Conservation (phyloP, 1,139 yeast genomes). For the Sugiyamaella sp. region DNA sequence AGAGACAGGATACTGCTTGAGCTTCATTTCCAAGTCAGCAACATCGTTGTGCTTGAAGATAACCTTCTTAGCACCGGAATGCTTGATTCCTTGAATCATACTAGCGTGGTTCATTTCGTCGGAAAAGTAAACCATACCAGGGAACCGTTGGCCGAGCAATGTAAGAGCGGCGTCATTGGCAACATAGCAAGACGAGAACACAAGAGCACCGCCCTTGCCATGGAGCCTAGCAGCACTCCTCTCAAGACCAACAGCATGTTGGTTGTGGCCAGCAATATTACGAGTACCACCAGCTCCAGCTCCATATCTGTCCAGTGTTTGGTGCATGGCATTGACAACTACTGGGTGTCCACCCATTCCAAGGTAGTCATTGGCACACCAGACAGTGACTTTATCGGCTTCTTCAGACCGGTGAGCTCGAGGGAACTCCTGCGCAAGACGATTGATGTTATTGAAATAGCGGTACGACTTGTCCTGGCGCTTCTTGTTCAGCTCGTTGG, state of each 20-base stretch:
- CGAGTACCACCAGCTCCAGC: constrained; percentile 99
- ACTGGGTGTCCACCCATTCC: constrained; percentile 87
- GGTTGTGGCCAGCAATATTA: constrained; percentile 96
- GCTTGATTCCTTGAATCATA: constrained; percentile 93
- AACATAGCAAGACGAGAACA: constrained; percentile 92
- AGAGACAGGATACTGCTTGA: constrained; percentile 77
- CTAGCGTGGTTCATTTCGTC: constrained; percentile 96
- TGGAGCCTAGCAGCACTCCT: constrained; percentile 86
- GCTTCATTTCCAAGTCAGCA: constrained; percentile 72
- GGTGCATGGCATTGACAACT: constrained; percentile 76
- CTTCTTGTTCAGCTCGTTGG: constrained; percentile 67
- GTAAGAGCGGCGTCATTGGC: constrained; percentile 97
- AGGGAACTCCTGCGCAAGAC: constrained; percentile 93
- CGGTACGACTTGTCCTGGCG: constrained; percentile 91
- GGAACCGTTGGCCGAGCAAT: constrained; percentile 85
- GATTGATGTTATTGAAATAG: constrained; percentile 93
- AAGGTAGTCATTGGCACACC: constrained; percentile 97
- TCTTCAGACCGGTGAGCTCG: constrained; percentile 76
- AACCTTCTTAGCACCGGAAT: constrained; percentile 86
- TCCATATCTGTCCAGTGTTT: constrained; percentile 85
- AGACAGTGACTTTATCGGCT: constrained; percentile 86
- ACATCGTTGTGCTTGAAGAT: constrained; percentile 91
- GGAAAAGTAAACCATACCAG: constrained; percentile 86
- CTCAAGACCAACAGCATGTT: constrained; percentile 83
- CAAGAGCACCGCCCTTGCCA: constrained; percentile 93